A percentile compares a stretch with the other conserved stretches of the same genome.
These are phyloP conservation scores for Zelopaecilomyces penicillatus DNA, from an alignment of 2,329 filamentous ascomycete species.

Conservation along the genomic window DNA sequence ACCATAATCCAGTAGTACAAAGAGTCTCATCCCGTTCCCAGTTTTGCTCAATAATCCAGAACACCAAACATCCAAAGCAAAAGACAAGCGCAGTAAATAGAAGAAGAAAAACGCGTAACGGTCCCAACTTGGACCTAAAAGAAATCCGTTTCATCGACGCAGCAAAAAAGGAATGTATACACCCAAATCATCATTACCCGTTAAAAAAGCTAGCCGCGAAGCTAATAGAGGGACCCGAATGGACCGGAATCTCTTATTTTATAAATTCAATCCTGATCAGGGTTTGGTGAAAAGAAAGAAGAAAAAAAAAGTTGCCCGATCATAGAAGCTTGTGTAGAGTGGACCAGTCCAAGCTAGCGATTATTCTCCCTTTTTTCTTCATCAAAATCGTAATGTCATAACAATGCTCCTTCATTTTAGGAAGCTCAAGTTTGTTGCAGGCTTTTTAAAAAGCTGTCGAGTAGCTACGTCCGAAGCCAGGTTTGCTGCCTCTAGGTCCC, in stretches of 20 bases:
- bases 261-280: neutral
- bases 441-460: constrained; percentile 21
- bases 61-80: too few relatives aligned
- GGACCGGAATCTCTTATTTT: constrained; percentile 1
- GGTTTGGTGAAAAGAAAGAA: neutral
- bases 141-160: too few relatives aligned
- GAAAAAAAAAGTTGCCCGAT: neutral
- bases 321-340: neutral
- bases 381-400: constrained; percentile 14
- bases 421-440: neutral
- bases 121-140: too few relatives aligned
- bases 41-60: too few relatives aligned
- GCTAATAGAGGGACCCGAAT: constrained; percentile 15
- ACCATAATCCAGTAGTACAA: too few relatives aligned
- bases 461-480: constrained; percentile 22
- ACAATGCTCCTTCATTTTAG: constrained; percentile 5
- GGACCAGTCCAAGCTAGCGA: too few relatives aligned
- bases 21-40: too few relatives aligned
- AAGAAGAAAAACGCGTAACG: neutral
- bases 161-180: constrained; percentile 9
- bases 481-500: constrained; percentile 16
- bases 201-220: constrained; percentile 22
- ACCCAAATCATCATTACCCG: constrained; percentile 22
- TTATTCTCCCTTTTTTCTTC: constrained; percentile 5
- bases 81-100: neutral